Base-by-base conservation (phyloP, 306 rosid genomes). In the Sechiopsis laciniata region DNA sequence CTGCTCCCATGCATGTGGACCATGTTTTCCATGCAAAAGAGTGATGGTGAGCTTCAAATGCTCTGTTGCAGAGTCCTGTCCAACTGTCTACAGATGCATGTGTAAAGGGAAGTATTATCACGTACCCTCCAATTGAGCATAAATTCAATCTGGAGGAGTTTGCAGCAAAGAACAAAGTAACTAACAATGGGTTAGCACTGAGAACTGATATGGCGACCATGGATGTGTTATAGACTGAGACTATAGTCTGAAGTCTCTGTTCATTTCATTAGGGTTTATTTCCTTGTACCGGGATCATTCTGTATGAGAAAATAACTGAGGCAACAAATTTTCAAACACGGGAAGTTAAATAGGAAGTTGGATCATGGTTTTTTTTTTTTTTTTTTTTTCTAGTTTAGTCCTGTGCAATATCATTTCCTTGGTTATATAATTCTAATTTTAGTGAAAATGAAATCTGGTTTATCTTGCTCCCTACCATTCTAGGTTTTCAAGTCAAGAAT, bases 1-100 rank as follows among this genome's bases (percentile, higher is more conserved):
- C 80, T 94, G 98, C 60, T 86, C 97, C 7, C 98, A 87, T 77
- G 98, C 98, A 19, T 94, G 98, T 58, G 98, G 98, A 37, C 89
- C 97, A 19, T 94, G 98, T 60, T 89, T 82, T 37, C 98, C 98
- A 0, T 94, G 98, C 83, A 90, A 90, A 79, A 90, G 98, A 82
- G 98, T 90, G 75, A 86, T 77, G 87, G 87, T 94, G 74, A 89
- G 97, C 84, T 94, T 84, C 92, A 90, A 88, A 76, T 90, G 98
- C 80, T 85, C 90, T 2, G 64, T 52, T 71, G 85, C 91, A 26
- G 98, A 94, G 86, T 87, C 98, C 4, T 94, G 98, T 62, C 98
- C 98, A 12, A 78, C 88, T n/a, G 90, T 94, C 74, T 94, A 94
- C 75, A 83, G 86, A 76, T 94, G 98, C 82, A 81, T 72, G 79